Evolutionary conservation across 441 rosid species (phyloP), one percentile per base, ranked within the genome.

Genomic region (Adansonia gregorii): DNA sequence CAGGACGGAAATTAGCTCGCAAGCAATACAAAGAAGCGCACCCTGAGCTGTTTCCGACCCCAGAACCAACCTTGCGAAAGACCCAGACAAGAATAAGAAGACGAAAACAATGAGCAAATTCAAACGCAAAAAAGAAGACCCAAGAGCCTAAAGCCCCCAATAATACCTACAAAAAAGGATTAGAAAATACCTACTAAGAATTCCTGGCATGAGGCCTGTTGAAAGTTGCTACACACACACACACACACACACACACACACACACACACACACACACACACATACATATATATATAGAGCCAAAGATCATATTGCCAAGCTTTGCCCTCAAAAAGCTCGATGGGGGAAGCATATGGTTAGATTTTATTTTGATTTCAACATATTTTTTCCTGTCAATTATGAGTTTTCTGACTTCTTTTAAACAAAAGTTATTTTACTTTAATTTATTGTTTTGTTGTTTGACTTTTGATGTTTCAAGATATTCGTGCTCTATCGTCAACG

Each of bases 171-270:
- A 86, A 79, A 77, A 88, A 59, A 12, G 79, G 72, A 82, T 90
- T 43, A 82, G 74, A 2, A 90, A 83, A 19, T 98, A 91, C 85
- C 98, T 98, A 14, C 89, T 95, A 14, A 85, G 98, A 61, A 86
- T 94, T 52, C 94, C 97, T 70, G 99, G 99, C 41, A 88, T 94
- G 97, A 95, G 86, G 83, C 98, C 99, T 19, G 99, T 97, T 8
- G 97, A 92, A 78, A 89, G 93, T 14, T 95, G 98, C 81, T 95
- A 31, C 2, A 31, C 2, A 31, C 2, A 31, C n/a, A n/a, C n/a
- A n/a, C n/a, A n/a, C n/a, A n/a, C n/a, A n/a, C n/a, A n/a, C n/a
- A n/a, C n/a, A n/a, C n/a, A n/a, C n/a, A n/a, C n/a, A n/a, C n/a
- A n/a, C n/a, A n/a, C n/a, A n/a, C n/a, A n/a, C n/a, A n/a, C n/a